A percentile compares a stretch with the other conserved stretches of the same genome.
Evolutionary conservation across 2,329 filamentous ascomycete species (phyloP).

Genomic region (Macroventuria anomochaeta): DNA sequence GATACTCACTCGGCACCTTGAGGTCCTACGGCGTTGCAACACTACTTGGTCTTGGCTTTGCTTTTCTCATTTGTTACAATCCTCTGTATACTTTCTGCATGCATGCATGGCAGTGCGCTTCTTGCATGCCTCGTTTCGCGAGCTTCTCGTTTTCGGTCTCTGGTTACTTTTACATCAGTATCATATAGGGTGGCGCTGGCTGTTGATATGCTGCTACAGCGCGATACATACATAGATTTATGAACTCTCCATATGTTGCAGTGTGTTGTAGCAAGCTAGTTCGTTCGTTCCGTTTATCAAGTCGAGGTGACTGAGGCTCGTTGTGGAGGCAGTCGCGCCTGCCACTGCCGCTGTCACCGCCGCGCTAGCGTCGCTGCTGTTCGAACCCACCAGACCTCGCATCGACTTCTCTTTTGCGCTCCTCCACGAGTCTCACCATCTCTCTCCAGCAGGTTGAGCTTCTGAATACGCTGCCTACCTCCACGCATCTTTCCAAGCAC

Average conservation of each 20-base stretch:
- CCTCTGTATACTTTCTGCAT: constrained; percentile 21
- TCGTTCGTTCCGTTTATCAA: not conserved
- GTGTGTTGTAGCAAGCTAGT: not conserved
- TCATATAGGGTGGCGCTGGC: constrained; percentile 11
- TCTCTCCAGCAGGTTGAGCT: not conserved
- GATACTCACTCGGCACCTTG: constrained; percentile 12
- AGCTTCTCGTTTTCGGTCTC: not conserved
- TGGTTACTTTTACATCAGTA: constrained; percentile 5
- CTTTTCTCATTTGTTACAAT: constrained; percentile 7
- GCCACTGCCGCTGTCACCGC: not conserved
- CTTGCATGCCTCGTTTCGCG: constrained; percentile 25
- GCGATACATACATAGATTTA: constrained; percentile 18
- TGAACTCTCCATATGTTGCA: constrained; percentile 5
- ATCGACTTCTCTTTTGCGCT: not conserved
- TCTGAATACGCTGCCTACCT: too few species aligned
- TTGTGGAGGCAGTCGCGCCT: not conserved
- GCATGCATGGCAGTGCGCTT: constrained; percentile 38
- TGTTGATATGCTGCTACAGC: constrained; percentile 15
- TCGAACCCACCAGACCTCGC: not conserved
- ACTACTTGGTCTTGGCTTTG: constrained; percentile 4
- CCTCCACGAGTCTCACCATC: not conserved
- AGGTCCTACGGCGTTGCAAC: constrained; percentile 11
- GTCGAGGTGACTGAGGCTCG: not conserved
- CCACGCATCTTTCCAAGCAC: too few species aligned
- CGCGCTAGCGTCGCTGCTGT: not conserved